A percentile compares a stretch with the other conserved stretches of the same genome.
These are phyloP conservation scores for Malus asiatica DNA, from an alignment of 306 rosid genomes.

Conservation along the genomic window DNA sequence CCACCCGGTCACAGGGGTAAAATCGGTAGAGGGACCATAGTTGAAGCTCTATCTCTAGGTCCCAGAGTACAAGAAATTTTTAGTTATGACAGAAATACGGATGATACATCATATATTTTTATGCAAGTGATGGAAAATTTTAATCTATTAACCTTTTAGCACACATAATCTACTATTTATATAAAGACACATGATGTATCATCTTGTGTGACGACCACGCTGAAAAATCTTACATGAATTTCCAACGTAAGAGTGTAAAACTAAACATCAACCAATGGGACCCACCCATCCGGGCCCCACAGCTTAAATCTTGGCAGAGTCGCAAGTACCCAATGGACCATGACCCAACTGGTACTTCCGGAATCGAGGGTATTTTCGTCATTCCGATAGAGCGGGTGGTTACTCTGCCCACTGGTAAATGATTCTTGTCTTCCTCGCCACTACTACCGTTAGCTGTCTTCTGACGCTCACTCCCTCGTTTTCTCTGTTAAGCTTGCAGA, in stretches of 20 bases:
- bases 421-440: slow-evolving; percentile 17
- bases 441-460: background rate
- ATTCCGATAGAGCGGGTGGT: background rate
- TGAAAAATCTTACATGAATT: too few species aligned
- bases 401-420: background rate
- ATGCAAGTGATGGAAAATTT: too few species aligned
- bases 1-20: background rate
- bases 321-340: background rate
- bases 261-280: background rate
- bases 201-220: accelerated
- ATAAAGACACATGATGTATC: accelerated
- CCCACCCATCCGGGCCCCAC: background rate
- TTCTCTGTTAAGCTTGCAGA: background rate
- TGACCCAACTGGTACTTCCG: background rate
- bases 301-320: background rate
- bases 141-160: too few species aligned
- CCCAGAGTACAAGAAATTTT: accelerated
- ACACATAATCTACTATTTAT: too few species aligned
- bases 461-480: background rate
- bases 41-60: background rate
- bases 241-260: too few species aligned
- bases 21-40: background rate
- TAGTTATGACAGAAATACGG: accelerated
- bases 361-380: background rate
- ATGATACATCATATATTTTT: too few species aligned